phyloP scores from a whole-genome alignment of 129 eudicot species.

The Saposhnikovia divaricata region DNA sequence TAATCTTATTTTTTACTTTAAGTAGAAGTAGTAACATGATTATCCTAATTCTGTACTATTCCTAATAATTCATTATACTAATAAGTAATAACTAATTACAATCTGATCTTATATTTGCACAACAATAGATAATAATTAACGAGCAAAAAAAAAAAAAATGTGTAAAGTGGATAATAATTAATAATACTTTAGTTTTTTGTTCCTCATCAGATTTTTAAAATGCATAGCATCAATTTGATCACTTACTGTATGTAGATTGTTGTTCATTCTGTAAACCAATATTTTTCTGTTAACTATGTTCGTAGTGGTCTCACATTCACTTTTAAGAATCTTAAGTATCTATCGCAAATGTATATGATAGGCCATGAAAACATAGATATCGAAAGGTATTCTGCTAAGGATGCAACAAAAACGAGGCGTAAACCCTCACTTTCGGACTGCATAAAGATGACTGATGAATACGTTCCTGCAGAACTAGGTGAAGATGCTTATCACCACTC shows the following conservation, averaged over 20 bases:
- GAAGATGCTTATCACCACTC: slow-evolving; percentile 17
- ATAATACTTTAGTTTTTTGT: not conserved
- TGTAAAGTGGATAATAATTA: not conserved
- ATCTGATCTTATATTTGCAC: too few species aligned
- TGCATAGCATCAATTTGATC: not conserved
- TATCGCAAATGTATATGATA: not conserved
- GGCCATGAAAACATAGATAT: slow-evolving; percentile 21
- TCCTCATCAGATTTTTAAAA: not conserved
- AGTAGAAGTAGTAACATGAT: not conserved
- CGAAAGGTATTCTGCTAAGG: slow-evolving; percentile 39
- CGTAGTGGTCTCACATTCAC: not conserved
- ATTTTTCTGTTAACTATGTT: not conserved
- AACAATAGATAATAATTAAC: too few species aligned
- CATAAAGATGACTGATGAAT: slow-evolving; percentile 45
- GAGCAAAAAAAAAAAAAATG: too few species aligned
- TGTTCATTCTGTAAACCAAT: not conserved
- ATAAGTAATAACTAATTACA: too few species aligned
- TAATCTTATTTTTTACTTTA: not conserved
- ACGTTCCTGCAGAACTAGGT: slow-evolving; percentile 82
- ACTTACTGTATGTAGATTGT: not conserved
- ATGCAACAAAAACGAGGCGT: slow-evolving; percentile 13
- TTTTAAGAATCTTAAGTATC: not conserved
- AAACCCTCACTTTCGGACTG: slow-evolving; percentile 44
- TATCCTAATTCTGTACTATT: not conserved
- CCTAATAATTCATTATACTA: not conserved